Evolutionary conservation across 805 yeast species (phyloP).

Genomic region (Phaffomyces thermotolerans): DNA sequence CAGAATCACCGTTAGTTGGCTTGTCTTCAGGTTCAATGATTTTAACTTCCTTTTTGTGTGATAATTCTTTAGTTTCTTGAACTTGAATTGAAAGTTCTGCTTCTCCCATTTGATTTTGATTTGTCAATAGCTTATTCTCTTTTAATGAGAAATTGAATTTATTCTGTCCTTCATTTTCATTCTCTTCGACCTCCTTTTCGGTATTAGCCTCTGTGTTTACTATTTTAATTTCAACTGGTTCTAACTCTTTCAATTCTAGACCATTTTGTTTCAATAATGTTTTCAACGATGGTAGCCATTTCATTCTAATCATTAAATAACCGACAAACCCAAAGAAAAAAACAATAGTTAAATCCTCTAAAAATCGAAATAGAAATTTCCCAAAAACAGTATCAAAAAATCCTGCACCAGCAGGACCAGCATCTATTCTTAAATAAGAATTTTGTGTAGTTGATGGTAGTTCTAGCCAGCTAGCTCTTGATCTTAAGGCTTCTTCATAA

Average conservation of each 20-base stretch:
- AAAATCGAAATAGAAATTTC: slow-evolving; percentile 25
- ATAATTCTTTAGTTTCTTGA: neutral
- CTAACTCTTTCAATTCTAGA: slow-evolving; percentile 22
- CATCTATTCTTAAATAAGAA: slow-evolving; percentile 20
- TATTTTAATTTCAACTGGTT: slow-evolving; percentile 9
- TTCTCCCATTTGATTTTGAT: neutral
- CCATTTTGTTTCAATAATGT: slow-evolving; percentile 28
- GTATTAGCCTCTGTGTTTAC: neutral
- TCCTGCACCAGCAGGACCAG: slow-evolving; percentile 15
- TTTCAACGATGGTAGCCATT: slow-evolving; percentile 27
- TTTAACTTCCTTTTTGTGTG: slow-evolving; percentile 20
- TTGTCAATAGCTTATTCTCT: too few relatives aligned
- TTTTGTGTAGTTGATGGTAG: slow-evolving; percentile 11
- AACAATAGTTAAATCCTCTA: slow-evolving; percentile 36
- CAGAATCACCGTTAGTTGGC: slow-evolving; percentile 19
- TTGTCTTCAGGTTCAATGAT: slow-evolving; percentile 24
- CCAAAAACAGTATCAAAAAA: slow-evolving; percentile 22
- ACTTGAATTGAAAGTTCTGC: neutral
- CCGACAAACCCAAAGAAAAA: slow-evolving; percentile 22
- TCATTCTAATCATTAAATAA: slow-evolving; percentile 24
- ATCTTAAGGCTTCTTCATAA: slow-evolving; percentile 9
- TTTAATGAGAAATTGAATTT: too few relatives aligned
- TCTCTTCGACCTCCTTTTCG: slow-evolving; percentile 1
- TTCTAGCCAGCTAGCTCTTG: slow-evolving; percentile 14
- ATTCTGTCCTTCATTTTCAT: neutral